phyloP scores from a whole-genome alignment of 2,329 filamentous ascomycete genomes.

The Peltaster fructicola region DNA sequence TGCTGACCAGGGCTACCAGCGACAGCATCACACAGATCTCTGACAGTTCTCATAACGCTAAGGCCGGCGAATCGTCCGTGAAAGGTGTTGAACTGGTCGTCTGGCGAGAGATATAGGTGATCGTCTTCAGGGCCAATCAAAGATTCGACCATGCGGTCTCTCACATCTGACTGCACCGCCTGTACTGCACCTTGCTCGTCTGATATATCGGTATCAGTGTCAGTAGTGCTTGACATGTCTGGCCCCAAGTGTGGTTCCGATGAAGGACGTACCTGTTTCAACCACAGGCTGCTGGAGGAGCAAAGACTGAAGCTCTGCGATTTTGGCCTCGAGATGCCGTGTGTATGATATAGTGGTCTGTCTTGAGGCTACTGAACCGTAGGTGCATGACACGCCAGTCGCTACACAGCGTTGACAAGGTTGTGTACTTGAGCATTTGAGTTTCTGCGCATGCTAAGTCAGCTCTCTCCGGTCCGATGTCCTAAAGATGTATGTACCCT shows the following conservation, averaged over 20 bases:
- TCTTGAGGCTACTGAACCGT: conserved; percentile 2
- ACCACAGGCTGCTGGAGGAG: not conserved
- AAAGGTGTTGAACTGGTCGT: not conserved
- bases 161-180: not conserved
- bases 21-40: conserved; percentile 2
- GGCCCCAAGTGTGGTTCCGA: too few species aligned
- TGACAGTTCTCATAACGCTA: conserved; percentile 2
- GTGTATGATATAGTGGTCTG: conserved; percentile 3
- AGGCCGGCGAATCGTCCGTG: conserved; percentile 4
- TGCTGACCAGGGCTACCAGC: too few species aligned
- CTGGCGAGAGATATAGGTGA: conserved; percentile 1
- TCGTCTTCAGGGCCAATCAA: conserved; percentile 2
- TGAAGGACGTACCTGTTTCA: too few species aligned
- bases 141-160: conserved; percentile 2
- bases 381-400: conserved; percentile 2
- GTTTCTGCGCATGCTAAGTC: too few species aligned
- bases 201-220: too few species aligned
- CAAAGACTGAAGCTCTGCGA: conserved; percentile 2
- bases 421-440: conserved; percentile 3
- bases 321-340: conserved; percentile 4
- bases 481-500: too few species aligned
- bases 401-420: conserved; percentile 3
- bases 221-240: too few species aligned
- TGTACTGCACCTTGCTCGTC: not conserved
- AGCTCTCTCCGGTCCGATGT: too few species aligned